Percentiles rank a stretch among this genome's conserved stretches.
These are phyloP conservation scores for Agaricus sinodeliciosus DNA, from an alignment of 768 basidiomycete species.

Conservation along the genomic window DNA sequence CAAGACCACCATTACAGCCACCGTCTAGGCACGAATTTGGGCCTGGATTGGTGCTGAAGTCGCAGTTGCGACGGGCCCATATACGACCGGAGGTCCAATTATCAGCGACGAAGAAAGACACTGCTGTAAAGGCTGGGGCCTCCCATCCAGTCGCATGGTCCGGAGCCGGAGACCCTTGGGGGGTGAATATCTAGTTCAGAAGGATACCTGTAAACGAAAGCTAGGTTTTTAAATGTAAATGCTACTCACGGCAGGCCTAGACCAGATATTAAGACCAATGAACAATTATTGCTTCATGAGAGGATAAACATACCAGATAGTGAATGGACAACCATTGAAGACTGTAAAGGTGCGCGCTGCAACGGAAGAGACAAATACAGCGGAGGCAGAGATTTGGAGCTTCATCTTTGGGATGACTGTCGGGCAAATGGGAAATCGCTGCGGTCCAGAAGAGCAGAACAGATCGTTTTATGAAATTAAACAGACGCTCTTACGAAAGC, in stretches of 20 bases:
- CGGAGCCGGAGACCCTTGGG: conserved; percentile 20
- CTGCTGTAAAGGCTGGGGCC: conserved; percentile 27
- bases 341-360: conserved; percentile 47
- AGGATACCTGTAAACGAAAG: too few relatives aligned
- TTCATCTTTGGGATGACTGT: conserved; percentile 4
- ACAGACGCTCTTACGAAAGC: too few relatives aligned
- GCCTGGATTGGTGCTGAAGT: conserved; percentile 42
- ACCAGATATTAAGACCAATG: conserved; percentile 46
- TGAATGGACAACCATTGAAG: conserved; percentile 57
- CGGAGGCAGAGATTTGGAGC: conserved; percentile 2
- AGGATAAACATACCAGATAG: conserved; percentile 44
- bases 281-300: conserved; percentile 37
- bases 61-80: conserved; percentile 47
- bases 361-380: conserved; percentile 21
- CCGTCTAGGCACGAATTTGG: conserved; percentile 51
- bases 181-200: too few relatives aligned
- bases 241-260: conserved; percentile 16
- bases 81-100: conserved; percentile 61
- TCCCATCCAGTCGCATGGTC: conserved; percentile 40
- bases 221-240: too few relatives aligned
- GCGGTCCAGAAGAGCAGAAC: too few relatives aligned
- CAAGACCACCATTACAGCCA: conserved; percentile 58
- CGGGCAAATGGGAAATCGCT: too few relatives aligned
- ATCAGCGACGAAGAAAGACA: conserved; percentile 48
- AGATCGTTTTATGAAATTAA: too few relatives aligned